These are phyloP conservation scores for Stagonosporopsis tanaceti DNA, from an alignment of 2,329 filamentous ascomycete species.

Conservation along the genomic window DNA sequence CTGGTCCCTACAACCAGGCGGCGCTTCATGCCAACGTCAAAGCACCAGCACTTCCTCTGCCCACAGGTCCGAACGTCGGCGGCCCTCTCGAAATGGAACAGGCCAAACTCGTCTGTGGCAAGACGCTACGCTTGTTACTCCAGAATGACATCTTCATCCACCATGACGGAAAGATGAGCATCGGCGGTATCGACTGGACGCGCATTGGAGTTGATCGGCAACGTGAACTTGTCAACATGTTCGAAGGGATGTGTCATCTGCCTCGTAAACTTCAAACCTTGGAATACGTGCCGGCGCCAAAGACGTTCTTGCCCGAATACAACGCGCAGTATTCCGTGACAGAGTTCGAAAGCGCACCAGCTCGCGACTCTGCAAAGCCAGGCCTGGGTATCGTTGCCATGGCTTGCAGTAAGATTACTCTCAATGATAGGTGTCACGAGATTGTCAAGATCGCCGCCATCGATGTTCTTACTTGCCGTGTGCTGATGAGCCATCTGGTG, in stretches of 20 bases:
- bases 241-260: constrained; percentile 40
- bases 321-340: constrained; percentile 22
- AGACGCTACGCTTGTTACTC: constrained; percentile 39
- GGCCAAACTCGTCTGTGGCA: constrained; percentile 32
- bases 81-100: constrained; percentile 37
- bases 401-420: constrained; percentile 39
- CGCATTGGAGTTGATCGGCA: constrained; percentile 37
- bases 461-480: constrained; percentile 41
- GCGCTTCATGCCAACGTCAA: background rate
- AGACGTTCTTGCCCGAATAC: constrained; percentile 34
- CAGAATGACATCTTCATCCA: constrained; percentile 40
- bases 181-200: constrained; percentile 35
- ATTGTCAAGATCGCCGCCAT: constrained; percentile 45
- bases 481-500: constrained; percentile 44
- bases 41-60: background rate
- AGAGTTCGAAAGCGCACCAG: constrained; percentile 36
- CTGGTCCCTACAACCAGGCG: background rate
- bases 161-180: constrained; percentile 35
- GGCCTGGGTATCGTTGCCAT: constrained; percentile 35
- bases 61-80: constrained; percentile 13
- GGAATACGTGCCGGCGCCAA: constrained; percentile 39
- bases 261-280: constrained; percentile 32
- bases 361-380: constrained; percentile 16
- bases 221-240: constrained; percentile 25
- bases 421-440: constrained; percentile 33